Base-by-base conservation (phyloP, 805 yeast genomes). In the Monosporozyma yasuniensis region DNA sequence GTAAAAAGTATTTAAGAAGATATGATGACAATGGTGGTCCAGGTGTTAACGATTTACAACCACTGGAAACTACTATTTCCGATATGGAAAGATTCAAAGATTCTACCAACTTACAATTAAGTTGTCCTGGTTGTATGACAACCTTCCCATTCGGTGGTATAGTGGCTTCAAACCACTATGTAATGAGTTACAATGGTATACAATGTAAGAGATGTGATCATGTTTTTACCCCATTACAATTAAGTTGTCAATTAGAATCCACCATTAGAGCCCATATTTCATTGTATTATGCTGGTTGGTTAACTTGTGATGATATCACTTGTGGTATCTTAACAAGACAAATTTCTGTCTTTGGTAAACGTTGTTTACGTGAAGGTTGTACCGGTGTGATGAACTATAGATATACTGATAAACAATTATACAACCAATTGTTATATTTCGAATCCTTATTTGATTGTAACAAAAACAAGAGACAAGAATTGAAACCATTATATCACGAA, bases 251-350 rank as follows among this genome's bases (percentile, higher is more conserved):
- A 64, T 66, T 93, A 44, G 97, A 90, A 64, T 64, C 71, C n/a
- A 71, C 79, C 45, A 77, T 91, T 23, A 74, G 97, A 50, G 67
- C 72, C 4, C 85, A 81, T 55, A 81, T 91, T 46, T 75, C 89
- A 0, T 63, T 74, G 30, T 93, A 90, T 65, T 93, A 93, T 64
- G 81, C 86, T n/a, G 91, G 90, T 4, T 81, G 93, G 87, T 70
- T 89, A 44, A 69, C 66, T 0, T 93, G 99, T 70, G 95, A 86
- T 64, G 97, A 93, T 59, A 63, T 80, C 5, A 77, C 93, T 1
- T 91, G 98, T 69, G 87, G 85, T 1, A 72, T 79, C 48, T 74
- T 74, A 14, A 90, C 97, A 0, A 75, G 96, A 54, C 96, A 90
- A 61, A 76, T 93, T 22, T 80, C 90, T 19, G 96, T 90, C 3